Conservation (phyloP, 2,329 filamentous ascomycete species). For the Microcyclosporella mali region DNA sequence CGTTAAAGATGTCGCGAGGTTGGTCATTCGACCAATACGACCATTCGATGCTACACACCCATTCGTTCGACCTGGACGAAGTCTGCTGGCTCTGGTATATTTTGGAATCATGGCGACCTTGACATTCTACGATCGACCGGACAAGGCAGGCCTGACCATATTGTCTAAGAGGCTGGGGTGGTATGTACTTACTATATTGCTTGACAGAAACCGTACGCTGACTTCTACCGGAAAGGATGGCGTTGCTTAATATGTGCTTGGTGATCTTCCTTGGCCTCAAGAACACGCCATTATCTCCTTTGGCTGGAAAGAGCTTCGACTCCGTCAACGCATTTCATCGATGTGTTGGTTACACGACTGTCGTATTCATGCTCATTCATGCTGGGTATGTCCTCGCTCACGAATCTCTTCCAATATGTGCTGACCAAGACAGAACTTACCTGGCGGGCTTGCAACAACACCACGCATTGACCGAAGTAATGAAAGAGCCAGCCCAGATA, state of each 20-base stretch:
- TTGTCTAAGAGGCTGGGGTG: slow-evolving; percentile 23
- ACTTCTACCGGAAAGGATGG: slow-evolving; percentile 11
- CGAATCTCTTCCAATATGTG: too few relatives aligned
- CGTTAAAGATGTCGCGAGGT: neutral
- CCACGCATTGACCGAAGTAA: slow-evolving; percentile 9
- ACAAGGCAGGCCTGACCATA: slow-evolving; percentile 11
- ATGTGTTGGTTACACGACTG: slow-evolving; percentile 20
- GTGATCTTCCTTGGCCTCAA: slow-evolving; percentile 23
- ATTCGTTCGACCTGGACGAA: slow-evolving; percentile 5
- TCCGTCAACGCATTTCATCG: slow-evolving; percentile 23
- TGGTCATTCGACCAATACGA: neutral
- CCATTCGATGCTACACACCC: neutral
- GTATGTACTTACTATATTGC: slow-evolving; percentile 7
- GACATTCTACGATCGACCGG: slow-evolving; percentile 15
- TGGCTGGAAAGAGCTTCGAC: slow-evolving; percentile 22
- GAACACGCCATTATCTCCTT: slow-evolving; percentile 22
- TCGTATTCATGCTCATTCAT: slow-evolving; percentile 19
- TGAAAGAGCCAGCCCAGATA: slow-evolving; percentile 10
- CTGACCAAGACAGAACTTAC: slow-evolving; percentile 10
- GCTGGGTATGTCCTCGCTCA: slow-evolving; percentile 12
- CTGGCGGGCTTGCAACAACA: slow-evolving; percentile 11
- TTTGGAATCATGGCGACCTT: slow-evolving; percentile 16
- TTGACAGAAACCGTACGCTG: neutral
- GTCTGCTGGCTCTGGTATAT: slow-evolving; percentile 9
- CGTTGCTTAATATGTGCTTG: slow-evolving; percentile 21